These are phyloP conservation scores for Lactifluus subvellereus DNA, from an alignment of 768 basidiomycete species.

Conservation along the genomic window DNA sequence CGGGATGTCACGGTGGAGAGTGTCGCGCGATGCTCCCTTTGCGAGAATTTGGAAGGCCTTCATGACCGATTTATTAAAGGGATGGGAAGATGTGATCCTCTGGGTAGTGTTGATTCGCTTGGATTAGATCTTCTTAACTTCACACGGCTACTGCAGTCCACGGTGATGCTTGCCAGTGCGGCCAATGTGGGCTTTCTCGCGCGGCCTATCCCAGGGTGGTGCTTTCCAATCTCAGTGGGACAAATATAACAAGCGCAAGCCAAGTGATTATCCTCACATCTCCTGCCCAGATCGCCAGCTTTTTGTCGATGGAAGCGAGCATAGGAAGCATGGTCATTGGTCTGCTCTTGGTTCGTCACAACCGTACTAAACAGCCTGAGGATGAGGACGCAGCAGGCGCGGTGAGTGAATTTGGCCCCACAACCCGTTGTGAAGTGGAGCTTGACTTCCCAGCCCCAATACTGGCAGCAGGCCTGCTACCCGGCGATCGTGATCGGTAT, in stretches of 20 bases:
- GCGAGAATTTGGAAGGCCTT: slow-evolving; percentile 2
- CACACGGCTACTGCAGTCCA: slow-evolving; percentile 24
- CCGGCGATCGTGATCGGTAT: not conserved
- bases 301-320: slow-evolving; percentile 42
- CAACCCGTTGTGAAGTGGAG: not conserved
- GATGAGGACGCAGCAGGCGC: slow-evolving; percentile 22
- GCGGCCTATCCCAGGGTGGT: slow-evolving; percentile 31
- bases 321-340: slow-evolving; percentile 45
- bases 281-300: slow-evolving; percentile 44
- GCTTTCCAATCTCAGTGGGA: not conserved
- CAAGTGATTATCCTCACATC: slow-evolving; percentile 28
- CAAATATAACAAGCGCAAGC: no score
- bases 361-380: slow-evolving; percentile 34
- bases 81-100: slow-evolving; percentile 1
- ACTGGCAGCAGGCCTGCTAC: not conserved
- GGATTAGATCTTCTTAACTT: not conserved
- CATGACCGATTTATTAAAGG: not conserved
- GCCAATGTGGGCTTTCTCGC: slow-evolving; percentile 35
- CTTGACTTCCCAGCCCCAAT: not conserved
- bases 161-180: slow-evolving; percentile 33
- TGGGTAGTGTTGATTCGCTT: no score
- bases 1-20: slow-evolving; percentile 5
- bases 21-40: not conserved
- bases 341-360: slow-evolving; percentile 41
- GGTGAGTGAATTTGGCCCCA: not conserved